Percentiles rank a stretch among this genome's conserved stretches.
Evolutionary conservation across 1,284 basidiomycete species (phyloP).

Genomic region (Ustanciosporium gigantosporum): DNA sequence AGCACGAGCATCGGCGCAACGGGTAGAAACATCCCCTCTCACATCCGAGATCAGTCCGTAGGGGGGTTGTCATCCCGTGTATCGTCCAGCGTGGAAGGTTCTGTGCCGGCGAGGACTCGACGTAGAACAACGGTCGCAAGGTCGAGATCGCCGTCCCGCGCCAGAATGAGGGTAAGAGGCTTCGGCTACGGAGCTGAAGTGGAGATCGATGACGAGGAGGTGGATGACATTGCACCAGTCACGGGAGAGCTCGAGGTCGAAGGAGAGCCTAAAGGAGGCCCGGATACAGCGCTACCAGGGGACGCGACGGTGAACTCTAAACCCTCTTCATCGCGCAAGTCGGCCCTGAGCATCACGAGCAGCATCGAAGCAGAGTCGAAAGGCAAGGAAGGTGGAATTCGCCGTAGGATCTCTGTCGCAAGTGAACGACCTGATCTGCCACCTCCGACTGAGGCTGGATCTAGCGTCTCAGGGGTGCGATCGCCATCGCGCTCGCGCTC

Average conservation of each 20-base stretch:
- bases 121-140: slow-evolving; percentile 8
- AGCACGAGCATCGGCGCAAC: not conserved
- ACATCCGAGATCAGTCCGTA: slow-evolving; percentile 12
- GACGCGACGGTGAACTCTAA: not conserved
- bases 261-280: slow-evolving; percentile 11
- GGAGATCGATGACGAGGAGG: slow-evolving; percentile 36
- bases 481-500: slow-evolving; percentile 5
- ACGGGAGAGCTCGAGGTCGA: slow-evolving; percentile 15
- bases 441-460: slow-evolving; percentile 16
- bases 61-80: slow-evolving; percentile 4
- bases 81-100: slow-evolving; percentile 25
- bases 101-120: slow-evolving; percentile 13
- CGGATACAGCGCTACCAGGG: not conserved
- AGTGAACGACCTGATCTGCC: slow-evolving; percentile 32
- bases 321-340: not conserved
- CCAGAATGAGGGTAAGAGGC: slow-evolving; percentile 25
- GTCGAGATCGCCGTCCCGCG: slow-evolving; percentile 20
- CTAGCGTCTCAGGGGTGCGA: no score
- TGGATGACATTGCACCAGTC: slow-evolving; percentile 34
- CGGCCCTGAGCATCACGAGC: not conserved
- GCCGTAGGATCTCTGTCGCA: slow-evolving; percentile 20
- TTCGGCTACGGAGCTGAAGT: slow-evolving; percentile 46
- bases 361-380: not conserved
- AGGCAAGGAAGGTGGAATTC: not conserved
- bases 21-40: slow-evolving; percentile 6